Evolutionary conservation across 192 early-diverging fungal species (phyloP).

Genomic region (Helicostylum pulchrum): DNA sequence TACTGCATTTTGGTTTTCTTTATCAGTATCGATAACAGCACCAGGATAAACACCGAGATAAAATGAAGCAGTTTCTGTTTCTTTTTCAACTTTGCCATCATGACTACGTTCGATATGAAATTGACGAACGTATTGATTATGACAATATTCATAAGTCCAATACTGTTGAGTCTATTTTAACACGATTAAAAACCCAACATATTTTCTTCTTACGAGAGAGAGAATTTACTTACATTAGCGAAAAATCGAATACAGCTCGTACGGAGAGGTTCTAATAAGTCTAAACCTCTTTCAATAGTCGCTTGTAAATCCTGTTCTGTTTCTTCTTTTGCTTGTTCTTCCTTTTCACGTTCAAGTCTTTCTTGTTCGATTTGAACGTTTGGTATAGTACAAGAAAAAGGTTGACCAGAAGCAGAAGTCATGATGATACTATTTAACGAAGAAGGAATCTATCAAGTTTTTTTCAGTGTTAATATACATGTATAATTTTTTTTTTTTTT

Average conservation of each 20-base stretch:
- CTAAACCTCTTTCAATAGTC: conserved; percentile 53
- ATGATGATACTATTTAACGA: conserved; percentile 27
- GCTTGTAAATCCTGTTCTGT: conserved; percentile 34
- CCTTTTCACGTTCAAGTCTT: conserved; percentile 16
- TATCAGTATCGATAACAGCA: background rate
- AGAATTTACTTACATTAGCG: conserved; percentile 12
- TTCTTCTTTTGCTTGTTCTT: conserved; percentile 12
- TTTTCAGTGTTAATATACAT: too few species aligned
- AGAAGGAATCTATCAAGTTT: too few species aligned
- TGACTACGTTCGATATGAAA: conserved; percentile 24
- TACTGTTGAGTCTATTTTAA: conserved; percentile 43
- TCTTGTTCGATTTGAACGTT: conserved; percentile 26
- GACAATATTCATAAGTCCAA: conserved; percentile 91
- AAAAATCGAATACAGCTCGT: conserved; percentile 47
- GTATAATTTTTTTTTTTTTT: too few species aligned
- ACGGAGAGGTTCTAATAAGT: conserved; percentile 49
- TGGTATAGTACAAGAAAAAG: conserved; percentile 56
- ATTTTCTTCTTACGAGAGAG: background rate
- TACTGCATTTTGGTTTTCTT: background rate
- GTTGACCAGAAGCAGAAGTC: conserved; percentile 39
- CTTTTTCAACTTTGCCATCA: conserved; percentile 12
- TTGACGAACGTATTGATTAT: conserved; percentile 38
- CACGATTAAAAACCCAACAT: background rate
- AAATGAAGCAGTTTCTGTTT: conserved; percentile 13
- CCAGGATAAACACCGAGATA: conserved; percentile 19